Percentiles rank a stretch among this genome's conserved stretches.
Conservation (phyloP, 2,329 filamentous ascomycete species). For the Nothophoma quercina region DNA sequence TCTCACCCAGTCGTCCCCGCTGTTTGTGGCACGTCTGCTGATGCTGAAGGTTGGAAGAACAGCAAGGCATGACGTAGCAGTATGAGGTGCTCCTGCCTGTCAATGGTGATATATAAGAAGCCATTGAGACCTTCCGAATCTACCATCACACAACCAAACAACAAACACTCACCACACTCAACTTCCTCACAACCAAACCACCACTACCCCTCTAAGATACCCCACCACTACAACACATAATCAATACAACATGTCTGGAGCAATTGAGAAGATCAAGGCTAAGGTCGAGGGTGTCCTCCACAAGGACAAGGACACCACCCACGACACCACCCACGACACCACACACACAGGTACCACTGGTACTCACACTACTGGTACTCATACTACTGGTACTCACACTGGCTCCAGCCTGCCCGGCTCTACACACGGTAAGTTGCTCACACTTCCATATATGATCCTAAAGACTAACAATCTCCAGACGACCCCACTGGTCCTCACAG, state of each 20-base stretch:
- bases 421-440: conserved; percentile 24
- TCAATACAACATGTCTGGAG: conserved; percentile 35
- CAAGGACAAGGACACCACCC: conserved; percentile 42
- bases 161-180: conserved; percentile 18
- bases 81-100: conserved; percentile 17
- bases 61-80: conserved; percentile 31
- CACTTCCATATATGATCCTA: neutral
- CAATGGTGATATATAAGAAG: conserved; percentile 27
- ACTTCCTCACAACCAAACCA: conserved; percentile 4
- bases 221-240: conserved; percentile 14
- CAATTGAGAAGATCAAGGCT: conserved; percentile 48
- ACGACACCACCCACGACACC: conserved; percentile 18
- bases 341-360: conserved; percentile 19
- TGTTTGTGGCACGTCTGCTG: conserved; percentile 30
- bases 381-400: conserved; percentile 16
- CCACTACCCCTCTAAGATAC: conserved; percentile 8
- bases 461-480: conserved; percentile 21
- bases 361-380: conserved; percentile 15
- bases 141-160: conserved; percentile 18
- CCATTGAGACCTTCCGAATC: conserved; percentile 6
- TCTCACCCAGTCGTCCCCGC: conserved; percentile 8
- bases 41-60: conserved; percentile 13
- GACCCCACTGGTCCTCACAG: conserved; percentile 44
- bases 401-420: conserved; percentile 14
- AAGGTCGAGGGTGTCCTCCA: conserved; percentile 49